Evolutionary conservation across 352 stramenopile species (phyloP).

Genomic region (Thalassiosira exigua): DNA sequence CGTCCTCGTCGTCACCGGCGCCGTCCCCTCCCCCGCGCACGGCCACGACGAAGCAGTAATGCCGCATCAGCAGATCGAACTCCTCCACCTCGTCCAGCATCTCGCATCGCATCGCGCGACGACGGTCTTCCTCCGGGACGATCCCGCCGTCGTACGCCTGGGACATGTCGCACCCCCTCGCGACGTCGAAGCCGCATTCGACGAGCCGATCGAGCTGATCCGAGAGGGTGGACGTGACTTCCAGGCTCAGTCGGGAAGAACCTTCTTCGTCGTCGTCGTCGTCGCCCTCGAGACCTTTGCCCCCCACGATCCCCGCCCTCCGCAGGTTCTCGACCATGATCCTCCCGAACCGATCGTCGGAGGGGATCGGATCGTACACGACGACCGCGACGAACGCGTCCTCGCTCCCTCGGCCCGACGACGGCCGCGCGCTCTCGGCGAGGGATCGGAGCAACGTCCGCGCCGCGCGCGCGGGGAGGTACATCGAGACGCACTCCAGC

Average conservation of each 20-base stretch:
- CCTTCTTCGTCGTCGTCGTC: conserved; percentile 18
- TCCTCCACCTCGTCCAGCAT: conserved; percentile 85
- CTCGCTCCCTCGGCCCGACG: neutral
- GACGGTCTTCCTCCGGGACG: conserved; percentile 59
- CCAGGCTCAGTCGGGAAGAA: conserved; percentile 50
- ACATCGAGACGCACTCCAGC: conserved; percentile 82
- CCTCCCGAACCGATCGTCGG: conserved; percentile 69
- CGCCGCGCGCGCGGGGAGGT: conserved; percentile 64
- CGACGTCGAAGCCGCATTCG: conserved; percentile 53
- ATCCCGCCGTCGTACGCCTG: conserved; percentile 70
- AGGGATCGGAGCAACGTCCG: conserved; percentile 42
- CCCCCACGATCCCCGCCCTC: conserved; percentile 51
- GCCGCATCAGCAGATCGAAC: conserved; percentile 78
- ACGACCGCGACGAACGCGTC: conserved; percentile 42
- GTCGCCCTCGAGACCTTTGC: neutral
- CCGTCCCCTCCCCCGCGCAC: neutral
- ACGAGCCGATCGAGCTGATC: conserved; percentile 61
- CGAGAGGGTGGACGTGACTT: conserved; percentile 56
- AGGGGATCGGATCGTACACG: conserved; percentile 72
- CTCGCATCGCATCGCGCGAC: conserved; percentile 64
- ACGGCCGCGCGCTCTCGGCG: neutral
- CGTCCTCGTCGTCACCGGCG: too few relatives aligned
- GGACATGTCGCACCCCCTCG: conserved; percentile 78
- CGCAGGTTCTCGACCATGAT: conserved; percentile 78
- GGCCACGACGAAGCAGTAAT: conserved; percentile 77